Evolutionary conservation across 352 stramenopile species (phyloP), one percentile per base, ranked within the genome.

Genomic region (Nothophytophthora sp.): DNA sequence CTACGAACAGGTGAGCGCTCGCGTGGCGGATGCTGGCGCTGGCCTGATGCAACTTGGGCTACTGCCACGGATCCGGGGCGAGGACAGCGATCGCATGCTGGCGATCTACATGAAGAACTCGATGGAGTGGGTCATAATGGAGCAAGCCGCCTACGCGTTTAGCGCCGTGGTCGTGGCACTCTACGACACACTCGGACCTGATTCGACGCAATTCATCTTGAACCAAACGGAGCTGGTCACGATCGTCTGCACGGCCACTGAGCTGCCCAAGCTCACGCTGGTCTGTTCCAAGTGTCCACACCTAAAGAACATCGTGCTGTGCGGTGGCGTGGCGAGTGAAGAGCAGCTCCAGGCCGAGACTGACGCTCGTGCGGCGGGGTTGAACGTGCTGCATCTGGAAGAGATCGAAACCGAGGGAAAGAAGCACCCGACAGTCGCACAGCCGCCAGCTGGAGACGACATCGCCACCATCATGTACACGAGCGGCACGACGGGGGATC

Each of bases 21-120:
- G 80, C 4, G 46, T 82, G 1, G 27, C 55, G 16, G 67, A 78
- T 24, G 23, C 70, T 11, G 71, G 67, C 5, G 60, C 67, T 19
- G 80, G 71, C 16, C 59, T 90, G 37, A 67, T 82, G 49, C 60
- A 73, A 16, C 48, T 75, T 7, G 46, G 73, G 3, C 50, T 90
- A 19, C 34, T 90, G 15, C 67, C 73, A 5, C 44, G 33, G 1
- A 43, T 73, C 23, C 67, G 73, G 18, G 65, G 51, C 3, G 52
- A 74, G 6, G 64, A 84, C 36, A 63, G 68, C 16, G 47, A 89
- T 30, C 68, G 70, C 25, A 88, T 97, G 55, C 42, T 99, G 15
- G 94, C 78, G 23, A 82, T 99, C 41, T 99, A 98, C 72, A 97
- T 97, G 76, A 97, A 95, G 63, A 99, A 99, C 63, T 96, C 81